Percentiles rank a stretch among this genome's conserved stretches.
phyloP scores from a whole-genome alignment of 2,329 filamentous ascomycete genomes.

The Neophaeococcomyces aloes region DNA sequence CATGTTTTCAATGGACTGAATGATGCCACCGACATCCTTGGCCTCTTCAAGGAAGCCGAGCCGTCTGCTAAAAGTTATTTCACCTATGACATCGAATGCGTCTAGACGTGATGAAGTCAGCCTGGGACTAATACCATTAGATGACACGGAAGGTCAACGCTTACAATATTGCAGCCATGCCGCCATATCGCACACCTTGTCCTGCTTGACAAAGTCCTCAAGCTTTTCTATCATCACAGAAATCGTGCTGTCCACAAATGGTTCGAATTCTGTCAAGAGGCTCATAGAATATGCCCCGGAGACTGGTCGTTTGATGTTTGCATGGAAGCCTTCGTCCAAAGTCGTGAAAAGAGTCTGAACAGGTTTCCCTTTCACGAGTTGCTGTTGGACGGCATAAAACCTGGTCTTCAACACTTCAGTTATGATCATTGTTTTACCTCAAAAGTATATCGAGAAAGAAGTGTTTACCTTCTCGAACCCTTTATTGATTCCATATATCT shows the following conservation, averaged over 20 bases:
- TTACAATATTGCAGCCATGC: conserved; percentile 31
- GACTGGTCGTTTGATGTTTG: conserved; percentile 61
- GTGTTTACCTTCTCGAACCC: too few relatives aligned
- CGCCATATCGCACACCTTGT: conserved; percentile 23
- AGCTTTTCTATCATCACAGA: conserved; percentile 26
- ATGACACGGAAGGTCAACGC: too few relatives aligned
- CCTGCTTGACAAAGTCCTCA: conserved; percentile 50
- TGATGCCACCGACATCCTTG: conserved; percentile 25
- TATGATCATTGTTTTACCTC: too few relatives aligned
- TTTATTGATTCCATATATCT: too few relatives aligned
- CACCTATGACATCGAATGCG: conserved; percentile 26
- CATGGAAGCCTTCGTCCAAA: conserved; percentile 62
- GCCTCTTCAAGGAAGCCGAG: conserved; percentile 25
- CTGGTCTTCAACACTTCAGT: too few relatives aligned
- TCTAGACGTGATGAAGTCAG: too few relatives aligned
- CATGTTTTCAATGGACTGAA: conserved; percentile 23
- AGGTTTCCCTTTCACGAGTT: conserved; percentile 16
- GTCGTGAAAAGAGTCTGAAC: conserved; percentile 66
- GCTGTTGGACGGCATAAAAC: too few relatives aligned
- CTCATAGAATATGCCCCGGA: conserved; percentile 52
- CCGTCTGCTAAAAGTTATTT: conserved; percentile 25
- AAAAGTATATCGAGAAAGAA: too few relatives aligned
- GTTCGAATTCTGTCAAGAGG: conserved; percentile 39
- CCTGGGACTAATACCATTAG: too few relatives aligned
- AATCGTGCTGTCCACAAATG: conserved; percentile 65